Evolutionary conservation across 2,329 filamentous ascomycete species (phyloP).

Genomic region (Aureobasidium sp.): DNA sequence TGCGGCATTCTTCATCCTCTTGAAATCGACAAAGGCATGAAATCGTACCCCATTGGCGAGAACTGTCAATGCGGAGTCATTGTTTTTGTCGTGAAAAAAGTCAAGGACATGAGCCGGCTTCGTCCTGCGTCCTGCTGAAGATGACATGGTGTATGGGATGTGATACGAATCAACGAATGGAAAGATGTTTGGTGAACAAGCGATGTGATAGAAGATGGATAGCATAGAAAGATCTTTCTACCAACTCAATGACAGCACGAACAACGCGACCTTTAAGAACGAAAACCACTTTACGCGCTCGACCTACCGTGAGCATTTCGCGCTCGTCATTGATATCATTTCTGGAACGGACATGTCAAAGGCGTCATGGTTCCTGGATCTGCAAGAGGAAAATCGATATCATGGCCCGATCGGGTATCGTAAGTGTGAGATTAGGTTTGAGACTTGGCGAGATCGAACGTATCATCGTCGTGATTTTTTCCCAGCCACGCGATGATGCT

Average conservation of each 20-base stretch:
- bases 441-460: constrained; percentile 1
- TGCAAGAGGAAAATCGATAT: not conserved
- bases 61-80: constrained; percentile 26
- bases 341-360: not conserved
- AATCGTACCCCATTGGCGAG: constrained; percentile 25
- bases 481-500: constrained; percentile 5
- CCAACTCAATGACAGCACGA: not conserved
- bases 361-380: constrained; percentile 13
- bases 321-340: constrained; percentile 7
- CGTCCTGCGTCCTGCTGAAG: constrained; percentile 10
- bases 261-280: not conserved
- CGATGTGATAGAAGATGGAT: not conserved
- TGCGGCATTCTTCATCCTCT: constrained; percentile 18
- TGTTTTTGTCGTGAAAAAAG: constrained; percentile 27
- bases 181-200: not conserved
- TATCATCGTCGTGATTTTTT: not conserved
- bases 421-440: constrained; percentile 3
- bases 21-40: constrained; percentile 26
- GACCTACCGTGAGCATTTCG: constrained; percentile 4
- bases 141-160: not conserved
- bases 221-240: not conserved
- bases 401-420: not conserved
- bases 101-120: constrained; percentile 21
- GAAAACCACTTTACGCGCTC: constrained; percentile 12
- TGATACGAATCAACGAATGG: not conserved